Evolutionary conservation across 352 stramenopile species (phyloP), one percentile per base, ranked within the genome.

Genomic region (Pythium brassicae): DNA sequence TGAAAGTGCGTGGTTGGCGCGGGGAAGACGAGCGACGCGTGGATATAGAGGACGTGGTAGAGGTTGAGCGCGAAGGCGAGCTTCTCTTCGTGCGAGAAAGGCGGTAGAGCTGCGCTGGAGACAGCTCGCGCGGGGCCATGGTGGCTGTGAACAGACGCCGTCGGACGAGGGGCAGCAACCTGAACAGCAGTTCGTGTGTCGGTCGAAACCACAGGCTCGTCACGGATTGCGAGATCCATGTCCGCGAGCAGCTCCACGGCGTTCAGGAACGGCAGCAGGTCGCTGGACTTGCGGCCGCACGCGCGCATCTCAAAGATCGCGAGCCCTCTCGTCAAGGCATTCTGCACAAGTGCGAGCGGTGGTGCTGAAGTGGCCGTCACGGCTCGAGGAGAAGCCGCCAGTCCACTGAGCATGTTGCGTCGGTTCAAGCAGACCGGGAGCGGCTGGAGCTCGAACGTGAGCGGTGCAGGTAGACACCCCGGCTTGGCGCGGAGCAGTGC

Each of bases 21-120:
- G 12, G 74, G 78, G 45, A 89, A 68, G 19, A 92, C 62, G 10
- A 94, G 62, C 47, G 76, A 83, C 22, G 82, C 71, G 76, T 98
- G 89, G 35, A 97, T 81, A 23, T 90, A 84, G 35, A 98, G 75
- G 19, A 80, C 66, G 59, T 97, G 89, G 60, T 96, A 97, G 6
- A 97, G 25, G 57, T 98, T 97, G 26, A 98, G 55, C 34, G 89
- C 91, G 34, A 97, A 92, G 17, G 76, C 78, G 11, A 92, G 52
- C 10, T 76, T 74, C 46, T 83, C 61, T 35, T 68, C 69, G 34
- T 76, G 61, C 1, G 58, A 64, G 22, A 63, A 44, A 27, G 68
- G 50, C 2, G 42, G 27, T 11, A 54, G 56, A 3, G 46, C 25
- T 4, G 35, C 14, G 23, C 17, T 32, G 9, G 17, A 9, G 17